phyloP scores from a whole-genome alignment of 2,329 filamentous ascomycete species.

The Epicoccum sorghinum region DNA sequence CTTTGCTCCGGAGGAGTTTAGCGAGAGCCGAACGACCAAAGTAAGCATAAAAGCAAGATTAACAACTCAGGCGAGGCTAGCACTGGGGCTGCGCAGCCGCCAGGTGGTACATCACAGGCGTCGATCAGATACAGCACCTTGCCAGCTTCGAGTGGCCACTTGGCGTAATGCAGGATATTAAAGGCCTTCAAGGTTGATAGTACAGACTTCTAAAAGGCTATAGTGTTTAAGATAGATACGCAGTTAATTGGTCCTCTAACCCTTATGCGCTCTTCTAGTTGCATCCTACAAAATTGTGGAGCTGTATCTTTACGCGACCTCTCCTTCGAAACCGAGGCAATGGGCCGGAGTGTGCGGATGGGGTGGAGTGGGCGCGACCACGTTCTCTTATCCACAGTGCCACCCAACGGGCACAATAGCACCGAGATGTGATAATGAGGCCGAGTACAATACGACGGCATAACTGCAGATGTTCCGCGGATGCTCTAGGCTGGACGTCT shows the following conservation, averaged over 20 bases:
- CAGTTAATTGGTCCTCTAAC: too few relatives aligned
- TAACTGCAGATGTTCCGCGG: neutral
- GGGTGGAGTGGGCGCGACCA: slow-evolving; percentile 1
- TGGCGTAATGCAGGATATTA: too few relatives aligned
- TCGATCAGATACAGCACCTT: too few relatives aligned
- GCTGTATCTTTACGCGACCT: neutral
- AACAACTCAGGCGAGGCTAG: too few relatives aligned
- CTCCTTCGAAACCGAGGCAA: slow-evolving; percentile 1
- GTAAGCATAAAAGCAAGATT: neutral
- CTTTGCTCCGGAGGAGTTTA: neutral
- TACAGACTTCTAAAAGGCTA: too few relatives aligned
- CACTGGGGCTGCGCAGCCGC: too few relatives aligned
- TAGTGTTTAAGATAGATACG: too few relatives aligned
- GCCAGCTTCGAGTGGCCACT: neutral
- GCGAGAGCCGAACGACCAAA: slow-evolving; percentile 1
- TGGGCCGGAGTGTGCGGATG: neutral
- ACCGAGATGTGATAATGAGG: slow-evolving; percentile 9
- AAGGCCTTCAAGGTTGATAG: too few relatives aligned
- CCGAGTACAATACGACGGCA: slow-evolving; percentile 7
- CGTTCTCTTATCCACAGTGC: neutral
- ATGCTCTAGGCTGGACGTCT: neutral
- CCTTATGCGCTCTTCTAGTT: too few relatives aligned
- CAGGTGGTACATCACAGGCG: neutral
- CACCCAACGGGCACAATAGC: neutral
- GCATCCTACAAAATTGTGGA: neutral